Evolutionary conservation across 2,329 filamentous ascomycete genomes (phyloP), one percentile per base, ranked within the genome.

Genomic region (Aspergillus eucalypticola): DNA sequence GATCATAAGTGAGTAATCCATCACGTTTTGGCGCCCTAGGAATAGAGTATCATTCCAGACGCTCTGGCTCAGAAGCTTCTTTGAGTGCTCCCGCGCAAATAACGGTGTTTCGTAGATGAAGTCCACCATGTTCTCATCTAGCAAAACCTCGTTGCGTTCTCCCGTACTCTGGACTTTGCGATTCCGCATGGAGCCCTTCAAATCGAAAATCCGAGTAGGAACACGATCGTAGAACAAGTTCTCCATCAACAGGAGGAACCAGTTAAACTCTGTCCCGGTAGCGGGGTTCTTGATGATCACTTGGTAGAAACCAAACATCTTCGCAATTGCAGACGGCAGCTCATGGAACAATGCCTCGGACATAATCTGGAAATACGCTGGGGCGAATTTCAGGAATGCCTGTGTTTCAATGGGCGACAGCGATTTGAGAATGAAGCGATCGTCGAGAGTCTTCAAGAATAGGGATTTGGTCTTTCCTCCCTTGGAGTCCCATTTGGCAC

Each of bases 1-100:
- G 57, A 97, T 93, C 95, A 99, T 99, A 48, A 99, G 84, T 23
- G 90, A 95, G 79, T 99, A 99, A 78, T 99, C 95, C 95, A 99
- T 99, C 57, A 99, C 95, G 69, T 98, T 95, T 72, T 98, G 94
- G 41, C 92, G 88, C 51, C 91, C 92, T 55, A 99, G 80, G 79
- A 98, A 99, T 27, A 99, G 82, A 1, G 96, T 99, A 73, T 99
- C 96, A 73, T 99, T 99, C 88, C 92, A 98, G 2, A 99, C 93
- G 8, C 91, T 95, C 55, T 91, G 90, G 63, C 92, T 87, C 32
- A 99, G 85, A 11, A 98, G 84, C 74, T 96, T 96, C 80, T 97
- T 97, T 23, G 92, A 94, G 77, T 99, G 94, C 75, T 99, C 95
- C 50, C 96, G 88, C 8, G 94, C 90, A 75, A 99, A 99, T 15